Base-by-base conservation (phyloP, 1,284 basidiomycete genomes). In the Coniferiporia weirii region DNA sequence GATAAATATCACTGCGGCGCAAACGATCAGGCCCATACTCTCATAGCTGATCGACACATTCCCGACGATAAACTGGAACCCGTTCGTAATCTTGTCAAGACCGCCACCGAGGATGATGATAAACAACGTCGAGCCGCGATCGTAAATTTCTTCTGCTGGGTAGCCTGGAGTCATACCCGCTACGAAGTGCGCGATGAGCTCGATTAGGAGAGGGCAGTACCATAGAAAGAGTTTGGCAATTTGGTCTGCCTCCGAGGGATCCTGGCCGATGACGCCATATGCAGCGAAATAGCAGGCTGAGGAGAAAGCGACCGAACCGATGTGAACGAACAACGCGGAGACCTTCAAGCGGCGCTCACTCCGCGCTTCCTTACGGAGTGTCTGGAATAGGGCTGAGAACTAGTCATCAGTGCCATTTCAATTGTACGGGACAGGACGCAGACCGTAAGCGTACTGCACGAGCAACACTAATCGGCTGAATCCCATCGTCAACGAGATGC, bases 61-160 rank as follows among this genome's bases (percentile, higher is more conserved):
- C 32, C 61, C 61, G n/a, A 62, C 61, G 9, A 62, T 62, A 36
- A 60, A 62, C 35, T 62, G 61, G 52, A 62, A 62, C 43, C 58
- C 58, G 20, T 62, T 52, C 10, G 61, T 62, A 58, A 62, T 62
- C 46, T 60, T 59, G 47, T 62, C 61, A 17, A 62, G 58, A n/a
- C 61, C 61, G 15, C 57, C 61, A 17, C 61, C 61, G 2, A 62
- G 61, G 44, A 53, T 62, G 34, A 62, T 62, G 32, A 62, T 60
- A 38, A 62, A 62, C 9, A 60, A 53, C 8, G 58, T 57, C 17
- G 57, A 40, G 48, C 57, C 60, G 13, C 61, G 57, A 13, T 51
- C 54, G 34, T 59, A 62, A 22, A 62, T 59, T 8, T 53, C 61
- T 27, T 56, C 57, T 13, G 61, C 53, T 4, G 54, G 51, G 34